A percentile compares a stretch with the other conserved stretches of the same genome.
phyloP scores from a whole-genome alignment of 805 yeast genomes.

The Candida morakotiae region DNA sequence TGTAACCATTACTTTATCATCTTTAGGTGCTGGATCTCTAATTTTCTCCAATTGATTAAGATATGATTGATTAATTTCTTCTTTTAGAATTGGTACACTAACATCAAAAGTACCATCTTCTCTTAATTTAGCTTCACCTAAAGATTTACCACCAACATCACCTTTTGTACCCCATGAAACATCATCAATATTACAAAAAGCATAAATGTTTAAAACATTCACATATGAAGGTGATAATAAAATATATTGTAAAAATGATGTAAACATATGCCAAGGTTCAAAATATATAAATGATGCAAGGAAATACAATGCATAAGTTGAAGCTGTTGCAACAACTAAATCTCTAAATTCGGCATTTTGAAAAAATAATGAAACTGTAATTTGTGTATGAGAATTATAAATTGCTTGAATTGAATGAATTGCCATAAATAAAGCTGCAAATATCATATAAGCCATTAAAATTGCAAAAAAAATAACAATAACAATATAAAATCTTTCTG shows the following conservation, averaged over 20 bases:
- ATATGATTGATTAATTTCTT: slow-evolving; percentile 51
- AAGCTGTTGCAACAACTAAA: slow-evolving; percentile 53
- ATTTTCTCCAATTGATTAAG: slow-evolving; percentile 51
- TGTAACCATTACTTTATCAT: slow-evolving; percentile 18
- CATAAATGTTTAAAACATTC: slow-evolving; percentile 59
- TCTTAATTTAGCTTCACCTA: slow-evolving; percentile 51
- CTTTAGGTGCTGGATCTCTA: slow-evolving; percentile 37
- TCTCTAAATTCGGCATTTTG: slow-evolving; percentile 42
- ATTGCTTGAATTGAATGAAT: slow-evolving; percentile 43
- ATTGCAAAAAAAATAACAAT: slow-evolving; percentile 55
- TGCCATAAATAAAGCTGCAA: slow-evolving; percentile 57
- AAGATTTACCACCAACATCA: slow-evolving; percentile 51
- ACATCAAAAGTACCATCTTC: slow-evolving; percentile 57
- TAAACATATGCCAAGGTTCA: slow-evolving; percentile 66
- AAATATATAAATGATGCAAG: slow-evolving; percentile 54
- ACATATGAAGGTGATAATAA: slow-evolving; percentile 50
- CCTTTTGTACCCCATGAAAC: slow-evolving; percentile 78
- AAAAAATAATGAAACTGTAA: slow-evolving; percentile 45
- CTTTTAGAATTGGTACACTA: slow-evolving; percentile 45
- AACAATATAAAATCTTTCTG: slow-evolving; percentile 49
- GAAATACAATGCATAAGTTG: slow-evolving; percentile 61
- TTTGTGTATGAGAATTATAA: slow-evolving; percentile 30
- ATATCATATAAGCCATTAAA: slow-evolving; percentile 55
- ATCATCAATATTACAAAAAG: slow-evolving; percentile 69
- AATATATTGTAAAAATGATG: slow-evolving; percentile 49